Evolutionary conservation across 257 asterid species (phyloP).

Genomic region (Osmanthus fragrans): DNA sequence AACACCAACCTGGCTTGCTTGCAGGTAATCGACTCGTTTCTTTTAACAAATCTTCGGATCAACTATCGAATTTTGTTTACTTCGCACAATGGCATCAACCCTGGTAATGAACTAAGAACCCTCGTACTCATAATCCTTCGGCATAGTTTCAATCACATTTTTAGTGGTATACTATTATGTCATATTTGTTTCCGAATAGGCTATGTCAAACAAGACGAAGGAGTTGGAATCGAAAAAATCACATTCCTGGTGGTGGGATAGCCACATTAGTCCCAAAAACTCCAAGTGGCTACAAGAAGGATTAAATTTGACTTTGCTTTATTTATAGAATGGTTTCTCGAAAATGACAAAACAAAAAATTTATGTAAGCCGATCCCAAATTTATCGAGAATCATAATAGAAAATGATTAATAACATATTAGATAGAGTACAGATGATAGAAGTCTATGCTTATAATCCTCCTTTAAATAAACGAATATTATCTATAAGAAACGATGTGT

Average conservation of each 20-base stretch:
- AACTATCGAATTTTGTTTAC: conserved; percentile 7
- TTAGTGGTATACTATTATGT: neutral
- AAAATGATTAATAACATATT: no score
- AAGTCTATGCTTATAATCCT: no score
- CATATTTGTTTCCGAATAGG: conserved; percentile 29
- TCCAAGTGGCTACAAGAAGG: conserved; percentile 89
- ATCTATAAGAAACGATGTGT: conserved; percentile 17
- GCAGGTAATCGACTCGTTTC: conserved; percentile 31
- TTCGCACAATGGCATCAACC: conserved; percentile 43
- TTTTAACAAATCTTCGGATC: conserved; percentile 11
- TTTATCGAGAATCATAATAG: no score
- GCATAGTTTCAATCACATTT: neutral
- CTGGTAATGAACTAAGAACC: conserved; percentile 32
- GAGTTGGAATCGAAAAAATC: conserved; percentile 64
- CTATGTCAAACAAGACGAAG: conserved; percentile 52
- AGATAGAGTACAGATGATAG: no score
- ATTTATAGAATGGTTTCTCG: no score
- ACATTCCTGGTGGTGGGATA: conserved; percentile 94
- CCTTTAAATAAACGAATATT: no score
- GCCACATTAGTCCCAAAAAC: conserved; percentile 85
- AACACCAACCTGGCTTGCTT: conserved; percentile 2
- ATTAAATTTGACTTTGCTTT: neutral
- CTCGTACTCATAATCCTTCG: neutral
- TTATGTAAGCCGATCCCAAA: no score
- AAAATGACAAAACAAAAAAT: no score